A percentile compares a stretch with the other conserved stretches of the same genome.
These are phyloP conservation scores for Metschnikowia borealis DNA, from an alignment of 805 yeast genomes.

Conservation along the genomic window DNA sequence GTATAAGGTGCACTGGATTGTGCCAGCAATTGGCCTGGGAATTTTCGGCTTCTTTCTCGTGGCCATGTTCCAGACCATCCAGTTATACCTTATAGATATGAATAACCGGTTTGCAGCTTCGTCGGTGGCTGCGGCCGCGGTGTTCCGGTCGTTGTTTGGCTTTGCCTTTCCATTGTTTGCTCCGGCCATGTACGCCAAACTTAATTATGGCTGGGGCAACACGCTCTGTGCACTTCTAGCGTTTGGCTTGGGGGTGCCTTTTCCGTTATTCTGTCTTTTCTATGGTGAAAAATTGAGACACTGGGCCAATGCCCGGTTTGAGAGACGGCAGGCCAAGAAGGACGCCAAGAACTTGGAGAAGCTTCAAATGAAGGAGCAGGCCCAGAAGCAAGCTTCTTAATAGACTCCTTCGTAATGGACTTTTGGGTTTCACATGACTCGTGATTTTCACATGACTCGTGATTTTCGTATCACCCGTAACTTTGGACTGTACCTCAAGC, in stretches of 20 bases:
- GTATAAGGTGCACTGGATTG: constrained; percentile 53
- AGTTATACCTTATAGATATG: constrained; percentile 67
- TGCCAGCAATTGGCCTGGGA: constrained; percentile 58
- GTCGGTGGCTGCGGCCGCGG: constrained; percentile 65
- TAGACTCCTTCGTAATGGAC: too few relatives aligned
- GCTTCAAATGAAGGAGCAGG: constrained; percentile 20
- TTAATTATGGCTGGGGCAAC: constrained; percentile 72
- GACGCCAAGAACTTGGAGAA: constrained; percentile 41
- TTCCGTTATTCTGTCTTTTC: constrained; percentile 54
- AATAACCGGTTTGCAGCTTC: constrained; percentile 66
- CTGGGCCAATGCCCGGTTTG: constrained; percentile 55
- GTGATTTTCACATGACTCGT: too few relatives aligned
- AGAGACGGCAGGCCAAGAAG: constrained; percentile 41
- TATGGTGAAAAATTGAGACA: constrained; percentile 55
- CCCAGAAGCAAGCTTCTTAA: background rate
- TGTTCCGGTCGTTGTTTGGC: constrained; percentile 64
- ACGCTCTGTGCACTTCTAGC: constrained; percentile 58
- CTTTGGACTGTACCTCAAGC: too few relatives aligned
- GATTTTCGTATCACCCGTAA: too few relatives aligned
- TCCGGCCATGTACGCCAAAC: constrained; percentile 46
- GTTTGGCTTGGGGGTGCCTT: constrained; percentile 59
- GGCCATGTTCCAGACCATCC: constrained; percentile 64
- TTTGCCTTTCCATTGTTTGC: constrained; percentile 69
- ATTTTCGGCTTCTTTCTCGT: constrained; percentile 58
- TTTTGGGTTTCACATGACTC: background rate